A percentile compares a stretch with the other conserved stretches of the same genome.
phyloP scores from a whole-genome alignment of 352 stramenopile genomes.

The Phytophthora crassamura region DNA sequence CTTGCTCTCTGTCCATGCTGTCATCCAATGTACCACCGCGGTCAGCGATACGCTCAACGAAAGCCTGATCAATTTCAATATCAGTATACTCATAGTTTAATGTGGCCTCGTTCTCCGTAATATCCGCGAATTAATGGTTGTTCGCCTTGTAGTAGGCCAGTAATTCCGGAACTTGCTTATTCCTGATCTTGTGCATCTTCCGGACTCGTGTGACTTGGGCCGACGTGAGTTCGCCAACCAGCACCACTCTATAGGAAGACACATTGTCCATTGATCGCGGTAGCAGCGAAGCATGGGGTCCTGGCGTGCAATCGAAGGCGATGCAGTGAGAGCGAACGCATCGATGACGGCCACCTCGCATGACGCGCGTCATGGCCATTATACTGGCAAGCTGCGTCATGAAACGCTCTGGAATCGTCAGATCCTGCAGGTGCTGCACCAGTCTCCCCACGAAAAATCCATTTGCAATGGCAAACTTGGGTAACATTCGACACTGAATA shows the following conservation, averaged over 20 bases:
- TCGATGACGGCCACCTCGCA: slow-evolving; percentile 7
- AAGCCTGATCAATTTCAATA: too few relatives aligned
- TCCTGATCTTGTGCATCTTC: slow-evolving; percentile 10
- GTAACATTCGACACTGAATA: neutral
- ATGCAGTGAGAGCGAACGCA: slow-evolving; percentile 16
- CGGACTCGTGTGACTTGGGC: neutral
- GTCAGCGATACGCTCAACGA: too few relatives aligned
- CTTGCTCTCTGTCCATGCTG: too few relatives aligned
- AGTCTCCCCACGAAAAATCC: slow-evolving; percentile 3
- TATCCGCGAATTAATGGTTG: too few relatives aligned
- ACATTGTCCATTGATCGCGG: slow-evolving; percentile 1
- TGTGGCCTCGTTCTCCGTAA: too few relatives aligned
- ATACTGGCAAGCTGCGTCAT: slow-evolving; percentile 12
- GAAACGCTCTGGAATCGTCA: slow-evolving; percentile 3
- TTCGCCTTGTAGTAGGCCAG: too few relatives aligned
- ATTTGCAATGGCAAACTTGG: slow-evolving; percentile 13
- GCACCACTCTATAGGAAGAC: slow-evolving; percentile 1
- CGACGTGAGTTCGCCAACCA: slow-evolving; percentile 8
- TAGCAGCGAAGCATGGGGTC: neutral
- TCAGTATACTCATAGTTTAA: too few relatives aligned
- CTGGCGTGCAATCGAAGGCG: slow-evolving; percentile 9
- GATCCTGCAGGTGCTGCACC: neutral
- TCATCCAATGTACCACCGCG: too few relatives aligned
- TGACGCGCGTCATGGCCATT: slow-evolving; percentile 7
- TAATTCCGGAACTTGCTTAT: neutral